A percentile compares a stretch with the other conserved stretches of the same genome.
These are phyloP conservation scores for Aquilaria malaccensis DNA, from an alignment of 345 rosid genomes.

Conservation along the genomic window DNA sequence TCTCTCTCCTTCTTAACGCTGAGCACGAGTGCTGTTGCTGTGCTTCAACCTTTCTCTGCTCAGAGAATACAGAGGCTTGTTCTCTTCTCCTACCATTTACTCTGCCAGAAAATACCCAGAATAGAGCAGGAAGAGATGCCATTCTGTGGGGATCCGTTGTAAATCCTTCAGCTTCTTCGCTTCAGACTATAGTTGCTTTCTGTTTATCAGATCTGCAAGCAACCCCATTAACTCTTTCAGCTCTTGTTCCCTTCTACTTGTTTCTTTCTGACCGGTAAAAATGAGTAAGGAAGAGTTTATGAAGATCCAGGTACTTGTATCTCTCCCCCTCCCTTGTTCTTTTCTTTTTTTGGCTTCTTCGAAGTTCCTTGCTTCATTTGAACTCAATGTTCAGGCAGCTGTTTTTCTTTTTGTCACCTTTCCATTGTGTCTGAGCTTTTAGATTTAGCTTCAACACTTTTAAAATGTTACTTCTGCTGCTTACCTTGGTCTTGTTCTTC, in stretches of 20 bases:
- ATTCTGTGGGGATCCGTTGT: slow-evolving; percentile 13
- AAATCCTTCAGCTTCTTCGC: slow-evolving; percentile 6
- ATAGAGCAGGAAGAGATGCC: slow-evolving; percentile 10
- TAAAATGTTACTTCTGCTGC: slow-evolving; percentile 7
- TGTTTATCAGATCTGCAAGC: slow-evolving; percentile 44
- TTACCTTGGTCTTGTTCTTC: slow-evolving; percentile 11
- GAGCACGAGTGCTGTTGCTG: slow-evolving; percentile 14
- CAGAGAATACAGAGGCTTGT: slow-evolving; percentile 18
- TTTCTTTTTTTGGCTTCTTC: neutral
- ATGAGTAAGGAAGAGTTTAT: slow-evolving; percentile 99
- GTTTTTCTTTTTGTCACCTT: neutral
- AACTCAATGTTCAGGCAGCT: slow-evolving; percentile 7
- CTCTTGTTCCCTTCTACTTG: slow-evolving; percentile 17
- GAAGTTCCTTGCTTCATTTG: slow-evolving; percentile 13
- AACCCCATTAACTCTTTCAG: slow-evolving; percentile 2
- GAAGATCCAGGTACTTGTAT: slow-evolving; percentile 73
- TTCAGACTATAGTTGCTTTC: slow-evolving; percentile 8
- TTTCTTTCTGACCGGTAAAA: slow-evolving; percentile 15
- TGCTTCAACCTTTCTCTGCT: slow-evolving; percentile 16
- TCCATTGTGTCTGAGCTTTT: neutral
- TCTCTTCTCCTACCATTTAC: slow-evolving; percentile 14
- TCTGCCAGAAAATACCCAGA: slow-evolving; percentile 12
- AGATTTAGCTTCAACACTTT: neutral
- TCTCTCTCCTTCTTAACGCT: slow-evolving; percentile 5
- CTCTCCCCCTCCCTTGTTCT: neutral